Percentiles rank a stretch among this genome's conserved stretches.
phyloP scores from a whole-genome alignment of 352 stramenopile species.

The Globisporangium emineosum region DNA sequence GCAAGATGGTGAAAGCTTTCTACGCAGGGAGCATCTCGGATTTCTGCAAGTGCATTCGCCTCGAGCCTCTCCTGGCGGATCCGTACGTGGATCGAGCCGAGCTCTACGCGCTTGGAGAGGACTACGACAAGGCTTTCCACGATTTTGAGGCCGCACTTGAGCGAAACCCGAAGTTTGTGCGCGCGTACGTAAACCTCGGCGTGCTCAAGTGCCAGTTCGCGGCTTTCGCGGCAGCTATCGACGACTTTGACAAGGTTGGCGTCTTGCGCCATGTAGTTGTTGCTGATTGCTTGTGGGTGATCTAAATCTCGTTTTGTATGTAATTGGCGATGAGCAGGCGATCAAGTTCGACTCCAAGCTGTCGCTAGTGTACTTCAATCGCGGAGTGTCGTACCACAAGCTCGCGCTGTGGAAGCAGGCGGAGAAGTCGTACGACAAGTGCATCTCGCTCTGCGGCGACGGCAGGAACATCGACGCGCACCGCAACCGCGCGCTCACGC shows the following conservation, averaged over 20 bases:
- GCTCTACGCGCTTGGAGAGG: constrained; percentile 55
- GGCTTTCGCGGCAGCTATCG: constrained; percentile 56
- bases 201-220: constrained; percentile 81
- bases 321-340: constrained; percentile 15
- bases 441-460: constrained; percentile 39
- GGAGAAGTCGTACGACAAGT: constrained; percentile 54
- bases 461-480: constrained; percentile 49
- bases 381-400: constrained; percentile 68
- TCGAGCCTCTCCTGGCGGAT: constrained; percentile 51
- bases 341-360: constrained; percentile 41
- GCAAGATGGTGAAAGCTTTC: constrained; percentile 49
- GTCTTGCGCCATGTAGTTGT: neutral
- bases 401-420: constrained; percentile 64
- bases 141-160: constrained; percentile 57
- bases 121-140: constrained; percentile 58
- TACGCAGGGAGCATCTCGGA: constrained; percentile 53
- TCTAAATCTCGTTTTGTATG: neutral
- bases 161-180: constrained; percentile 41
- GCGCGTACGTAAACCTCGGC: constrained; percentile 57
- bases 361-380: constrained; percentile 55
- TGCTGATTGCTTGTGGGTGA: neutral
- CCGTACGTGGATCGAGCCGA: constrained; percentile 69
- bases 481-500: constrained; percentile 61
- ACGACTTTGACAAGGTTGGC: constrained; percentile 51
- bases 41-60: constrained; percentile 59